phyloP scores from a whole-genome alignment of 176 grass and related monocot genomes.

The Puccinellia tenuiflora region DNA sequence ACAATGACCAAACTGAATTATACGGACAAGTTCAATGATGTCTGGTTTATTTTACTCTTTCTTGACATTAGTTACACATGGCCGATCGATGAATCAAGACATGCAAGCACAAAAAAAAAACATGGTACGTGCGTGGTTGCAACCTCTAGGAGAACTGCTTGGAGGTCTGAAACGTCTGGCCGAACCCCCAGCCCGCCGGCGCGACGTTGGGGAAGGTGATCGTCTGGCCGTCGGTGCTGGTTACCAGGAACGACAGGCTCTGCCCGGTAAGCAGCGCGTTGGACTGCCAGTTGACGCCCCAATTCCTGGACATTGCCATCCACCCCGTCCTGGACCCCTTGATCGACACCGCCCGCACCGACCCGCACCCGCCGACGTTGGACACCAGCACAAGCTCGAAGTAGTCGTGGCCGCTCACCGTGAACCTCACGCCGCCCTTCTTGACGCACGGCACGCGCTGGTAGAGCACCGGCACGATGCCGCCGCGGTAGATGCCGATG shows the following conservation, averaged over 20 bases:
- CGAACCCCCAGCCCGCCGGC: conserved; percentile 56
- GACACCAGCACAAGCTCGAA: conserved; percentile 87
- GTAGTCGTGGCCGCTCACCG: conserved; percentile 68
- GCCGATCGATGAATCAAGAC: too few species aligned
- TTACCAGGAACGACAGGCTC: conserved; percentile 71
- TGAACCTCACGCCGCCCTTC: conserved; percentile 82
- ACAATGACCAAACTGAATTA: too few species aligned
- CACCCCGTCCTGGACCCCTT: conserved; percentile 67
- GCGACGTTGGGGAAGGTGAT: conserved; percentile 53
- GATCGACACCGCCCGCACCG: conserved; percentile 43
- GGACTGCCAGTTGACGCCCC: conserved; percentile 95
- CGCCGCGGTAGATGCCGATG: conserved; percentile 74
- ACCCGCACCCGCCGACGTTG: conserved; percentile 53
- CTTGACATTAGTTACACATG: too few species aligned
- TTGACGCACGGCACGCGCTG: conserved; percentile 63
- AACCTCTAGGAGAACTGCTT: conserved; percentile 42
- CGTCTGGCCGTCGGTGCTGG: conserved; percentile 64
- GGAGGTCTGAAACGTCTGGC: conserved; percentile 55
- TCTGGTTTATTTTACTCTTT: too few species aligned
- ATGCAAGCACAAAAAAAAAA: too few species aligned
- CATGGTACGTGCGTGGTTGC: too few species aligned
- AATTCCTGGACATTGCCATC: conserved; percentile 88
- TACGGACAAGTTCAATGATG: too few species aligned
- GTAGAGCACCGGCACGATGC: conserved; percentile 63
- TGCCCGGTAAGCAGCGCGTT: conserved; percentile 57